Conservation (phyloP, 202 grass and related monocot species). For the Schoenoplectus triqueter region DNA sequence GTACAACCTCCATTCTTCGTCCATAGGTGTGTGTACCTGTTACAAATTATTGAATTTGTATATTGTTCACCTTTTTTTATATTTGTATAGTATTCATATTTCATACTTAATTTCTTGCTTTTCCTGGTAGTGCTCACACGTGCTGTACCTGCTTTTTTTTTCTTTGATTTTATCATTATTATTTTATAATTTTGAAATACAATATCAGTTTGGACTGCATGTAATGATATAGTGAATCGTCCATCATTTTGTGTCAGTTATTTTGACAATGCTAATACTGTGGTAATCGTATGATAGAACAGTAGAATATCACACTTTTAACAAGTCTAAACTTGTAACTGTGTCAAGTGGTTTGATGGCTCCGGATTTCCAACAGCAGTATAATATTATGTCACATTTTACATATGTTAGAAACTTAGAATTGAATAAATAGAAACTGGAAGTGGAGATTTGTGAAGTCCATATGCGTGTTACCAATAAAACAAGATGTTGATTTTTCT, state of each 20-base stretch:
- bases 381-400: not conserved
- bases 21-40: not conserved
- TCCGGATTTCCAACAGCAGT: not conserved
- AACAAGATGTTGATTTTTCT: not conserved
- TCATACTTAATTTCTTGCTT: not conserved
- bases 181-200: not conserved
- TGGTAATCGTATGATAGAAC: not conserved
- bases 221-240: not conserved
- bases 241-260: not conserved
- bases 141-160: not conserved
- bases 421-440: not conserved
- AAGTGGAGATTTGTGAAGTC: not conserved
- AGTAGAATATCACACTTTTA: not conserved
- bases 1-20: not conserved
- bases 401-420: not conserved
- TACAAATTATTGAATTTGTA: constrained; percentile 3
- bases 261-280: not conserved
- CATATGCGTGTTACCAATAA: not conserved
- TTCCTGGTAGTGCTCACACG: not conserved
- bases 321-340: not conserved
- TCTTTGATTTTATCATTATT: not conserved
- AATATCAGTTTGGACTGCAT: not conserved
- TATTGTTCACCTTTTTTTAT: not conserved
- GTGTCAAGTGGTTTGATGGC: not conserved
- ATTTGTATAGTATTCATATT: not conserved